phyloP scores from a whole-genome alignment of 345 rosid genomes.

The Adansonia digitata region DNA sequence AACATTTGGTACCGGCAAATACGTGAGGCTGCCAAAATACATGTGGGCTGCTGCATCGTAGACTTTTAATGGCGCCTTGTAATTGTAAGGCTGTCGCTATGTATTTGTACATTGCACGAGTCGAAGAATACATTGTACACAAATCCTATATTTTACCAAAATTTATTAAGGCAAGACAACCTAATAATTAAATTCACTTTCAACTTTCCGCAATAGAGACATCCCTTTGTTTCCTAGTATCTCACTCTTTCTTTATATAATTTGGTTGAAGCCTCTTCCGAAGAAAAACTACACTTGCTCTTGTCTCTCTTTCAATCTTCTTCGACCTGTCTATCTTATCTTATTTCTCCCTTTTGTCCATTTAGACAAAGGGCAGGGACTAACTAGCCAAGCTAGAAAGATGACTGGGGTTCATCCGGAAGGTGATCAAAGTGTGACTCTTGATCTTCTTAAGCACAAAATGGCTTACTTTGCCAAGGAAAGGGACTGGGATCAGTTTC shows the following conservation, averaged over 20 bases:
- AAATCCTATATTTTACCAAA: no score
- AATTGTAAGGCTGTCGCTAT: no score
- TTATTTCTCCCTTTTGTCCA: background rate
- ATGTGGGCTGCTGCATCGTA: no score
- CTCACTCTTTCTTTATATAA: background rate
- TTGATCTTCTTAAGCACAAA: conserved; percentile 55
- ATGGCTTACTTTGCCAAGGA: conserved; percentile 81
- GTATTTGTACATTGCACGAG: background rate
- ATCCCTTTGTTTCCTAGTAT: background rate
- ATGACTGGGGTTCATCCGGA: conserved; percentile 8
- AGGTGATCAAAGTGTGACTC: conserved; percentile 45
- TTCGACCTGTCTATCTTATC: background rate
- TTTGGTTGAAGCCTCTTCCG: background rate
- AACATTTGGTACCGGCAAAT: no score
- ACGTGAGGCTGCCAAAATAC: no score
- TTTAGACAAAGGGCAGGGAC: background rate
- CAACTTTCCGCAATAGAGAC: background rate
- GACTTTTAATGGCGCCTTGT: background rate
- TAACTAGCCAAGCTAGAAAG: background rate
- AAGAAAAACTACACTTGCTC: conserved; percentile 10
- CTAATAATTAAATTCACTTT: background rate
- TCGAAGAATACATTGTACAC: background rate
- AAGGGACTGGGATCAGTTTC: conserved; percentile 82
- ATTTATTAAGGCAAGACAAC: no score
- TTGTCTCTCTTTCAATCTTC: background rate